These are phyloP conservation scores for Ophiostoma novo-ulmi DNA, from an alignment of 2,329 filamentous ascomycete species.

Conservation along the genomic window DNA sequence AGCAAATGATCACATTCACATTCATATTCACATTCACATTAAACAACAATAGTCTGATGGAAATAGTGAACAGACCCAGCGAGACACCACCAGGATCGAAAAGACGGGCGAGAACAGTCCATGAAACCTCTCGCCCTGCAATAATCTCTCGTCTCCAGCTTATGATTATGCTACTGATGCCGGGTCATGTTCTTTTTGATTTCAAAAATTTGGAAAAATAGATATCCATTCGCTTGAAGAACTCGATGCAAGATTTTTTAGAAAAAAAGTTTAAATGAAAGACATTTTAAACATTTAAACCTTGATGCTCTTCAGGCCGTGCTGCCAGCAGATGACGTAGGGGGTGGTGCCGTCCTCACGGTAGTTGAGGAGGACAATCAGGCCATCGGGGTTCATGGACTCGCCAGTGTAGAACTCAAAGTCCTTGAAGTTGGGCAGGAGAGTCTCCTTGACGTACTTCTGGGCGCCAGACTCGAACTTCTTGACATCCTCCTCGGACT, in stretches of 20 bases:
- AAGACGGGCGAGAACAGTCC: slow-evolving; percentile 16
- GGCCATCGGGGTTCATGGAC: slow-evolving; percentile 87
- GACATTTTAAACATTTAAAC: slow-evolving; percentile 55
- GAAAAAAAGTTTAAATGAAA: not conserved
- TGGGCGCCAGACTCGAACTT: slow-evolving; percentile 74
- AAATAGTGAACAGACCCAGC: not conserved
- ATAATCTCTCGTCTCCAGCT: slow-evolving; percentile 10
- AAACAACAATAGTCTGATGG: not conserved
- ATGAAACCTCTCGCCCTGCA: slow-evolving; percentile 15
- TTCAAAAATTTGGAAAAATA: not conserved
- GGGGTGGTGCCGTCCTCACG: slow-evolving; percentile 92
- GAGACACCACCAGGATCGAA: slow-evolving; percentile 3
- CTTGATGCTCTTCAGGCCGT: slow-evolving; percentile 84
- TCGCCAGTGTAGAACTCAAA: slow-evolving; percentile 92
- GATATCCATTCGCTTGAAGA: not conserved
- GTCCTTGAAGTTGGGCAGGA: slow-evolving; percentile 85
- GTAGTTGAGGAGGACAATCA: slow-evolving; percentile 95
- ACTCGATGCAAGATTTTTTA: not conserved
- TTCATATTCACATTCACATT: not conserved
- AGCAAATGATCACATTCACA: not conserved
- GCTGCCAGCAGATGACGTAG: slow-evolving; percentile 89
- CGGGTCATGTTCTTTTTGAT: not conserved
- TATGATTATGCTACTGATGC: not conserved
- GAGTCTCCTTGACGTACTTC: slow-evolving; percentile 72
- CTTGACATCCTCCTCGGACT: slow-evolving; percentile 62